These are phyloP conservation scores for Protea cynaroides DNA, from an alignment of 164 flowering plant genomes.

Conservation along the genomic window DNA sequence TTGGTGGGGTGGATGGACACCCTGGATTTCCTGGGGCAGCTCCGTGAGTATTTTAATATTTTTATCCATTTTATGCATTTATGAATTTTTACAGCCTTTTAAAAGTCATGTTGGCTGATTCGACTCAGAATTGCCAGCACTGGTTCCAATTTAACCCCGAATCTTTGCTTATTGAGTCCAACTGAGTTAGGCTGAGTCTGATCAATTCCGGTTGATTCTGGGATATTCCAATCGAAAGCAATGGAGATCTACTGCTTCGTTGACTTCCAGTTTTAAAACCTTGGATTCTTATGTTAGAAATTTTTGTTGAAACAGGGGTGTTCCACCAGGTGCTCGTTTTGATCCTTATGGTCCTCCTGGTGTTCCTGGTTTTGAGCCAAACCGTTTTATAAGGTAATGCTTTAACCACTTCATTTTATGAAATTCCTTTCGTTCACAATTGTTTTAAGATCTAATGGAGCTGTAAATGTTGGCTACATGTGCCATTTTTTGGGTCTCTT, in stretches of 20 bases:
- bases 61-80: background rate
- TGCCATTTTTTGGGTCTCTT: too few species aligned
- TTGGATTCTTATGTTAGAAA: conserved; percentile 8
- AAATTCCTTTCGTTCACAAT: background rate
- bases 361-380: conserved; percentile 81
- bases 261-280: too few species aligned
- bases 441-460: too few species aligned
- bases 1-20: conserved; percentile 28
- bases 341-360: conserved; percentile 88
- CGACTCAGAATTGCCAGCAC: too few species aligned
- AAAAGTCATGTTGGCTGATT: too few species aligned
- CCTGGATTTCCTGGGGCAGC: conserved; percentile 36
- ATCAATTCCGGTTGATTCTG: too few species aligned
- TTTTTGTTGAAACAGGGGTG: conserved; percentile 38
- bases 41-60: conserved; percentile 32
- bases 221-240: too few species aligned
- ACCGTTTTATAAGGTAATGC: conserved; percentile 48
- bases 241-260: too few species aligned
- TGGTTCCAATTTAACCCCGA: too few species aligned
- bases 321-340: conserved; percentile 83
- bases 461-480: too few species aligned
- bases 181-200: too few species aligned
- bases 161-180: too few species aligned
- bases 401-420: background rate
- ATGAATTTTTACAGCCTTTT: background rate